These are phyloP conservation scores for Avena insularis DNA, from an alignment of 176 grass and related monocot species.

Conservation along the genomic window DNA sequence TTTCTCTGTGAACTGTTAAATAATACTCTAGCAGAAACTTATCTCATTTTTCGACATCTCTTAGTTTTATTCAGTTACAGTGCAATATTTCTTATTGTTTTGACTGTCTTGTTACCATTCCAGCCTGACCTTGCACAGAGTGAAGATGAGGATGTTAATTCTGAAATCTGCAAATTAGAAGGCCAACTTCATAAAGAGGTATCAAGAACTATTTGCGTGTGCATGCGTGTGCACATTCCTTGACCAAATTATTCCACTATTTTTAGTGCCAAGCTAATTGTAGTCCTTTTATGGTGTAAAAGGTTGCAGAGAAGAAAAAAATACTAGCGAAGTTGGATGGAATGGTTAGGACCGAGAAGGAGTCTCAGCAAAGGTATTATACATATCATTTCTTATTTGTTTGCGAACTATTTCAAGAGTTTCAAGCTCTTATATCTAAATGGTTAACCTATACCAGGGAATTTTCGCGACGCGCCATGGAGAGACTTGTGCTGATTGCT, in stretches of 20 bases:
- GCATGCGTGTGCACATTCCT: background rate
- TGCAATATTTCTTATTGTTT: constrained; percentile 17
- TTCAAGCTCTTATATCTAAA: constrained; percentile 38
- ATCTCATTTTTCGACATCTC: constrained; percentile 8
- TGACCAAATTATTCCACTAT: constrained; percentile 17
- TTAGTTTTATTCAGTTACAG: constrained; percentile 25
- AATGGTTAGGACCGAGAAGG: constrained; percentile 54
- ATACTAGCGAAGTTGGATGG: constrained; percentile 62
- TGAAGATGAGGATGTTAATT: constrained; percentile 71
- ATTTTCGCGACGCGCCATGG: constrained; percentile 58
- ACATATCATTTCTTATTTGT: constrained; percentile 25
- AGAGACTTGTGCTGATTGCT: constrained; percentile 65
- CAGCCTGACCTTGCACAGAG: constrained; percentile 77
- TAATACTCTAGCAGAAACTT: background rate
- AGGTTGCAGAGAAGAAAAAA: constrained; percentile 70
- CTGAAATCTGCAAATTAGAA: constrained; percentile 66
- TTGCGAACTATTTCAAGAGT: constrained; percentile 29
- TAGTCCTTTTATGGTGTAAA: constrained; percentile 43
- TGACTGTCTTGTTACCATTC: constrained; percentile 35
- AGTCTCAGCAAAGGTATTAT: constrained; percentile 64
- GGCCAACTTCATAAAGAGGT: constrained; percentile 66
- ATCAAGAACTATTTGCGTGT: constrained; percentile 21
- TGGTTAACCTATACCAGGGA: constrained; percentile 48
- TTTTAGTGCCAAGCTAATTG: constrained; percentile 33
- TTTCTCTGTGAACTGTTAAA: constrained; percentile 25